Conservation (phyloP, 2,329 filamentous ascomycete genomes). For the Aspergillus aculeatinus region DNA sequence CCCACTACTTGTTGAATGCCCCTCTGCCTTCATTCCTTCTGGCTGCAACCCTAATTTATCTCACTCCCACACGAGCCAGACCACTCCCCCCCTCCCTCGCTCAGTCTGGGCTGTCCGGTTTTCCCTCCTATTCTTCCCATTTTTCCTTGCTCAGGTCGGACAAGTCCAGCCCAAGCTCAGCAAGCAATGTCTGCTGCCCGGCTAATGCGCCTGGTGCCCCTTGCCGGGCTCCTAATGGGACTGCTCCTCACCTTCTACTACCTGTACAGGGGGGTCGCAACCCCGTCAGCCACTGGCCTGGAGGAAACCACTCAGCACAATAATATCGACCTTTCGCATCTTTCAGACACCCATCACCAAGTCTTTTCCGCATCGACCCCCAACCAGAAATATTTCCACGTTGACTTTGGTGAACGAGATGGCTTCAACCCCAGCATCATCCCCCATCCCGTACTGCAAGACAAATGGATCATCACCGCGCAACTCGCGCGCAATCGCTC, state of each 20-base stretch:
- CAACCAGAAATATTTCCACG: conserved; percentile 50
- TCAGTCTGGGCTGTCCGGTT: neutral
- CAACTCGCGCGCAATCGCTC: conserved; percentile 42
- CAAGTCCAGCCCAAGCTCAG: neutral
- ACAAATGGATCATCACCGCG: conserved; percentile 55
- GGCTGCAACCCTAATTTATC: conserved; percentile 9
- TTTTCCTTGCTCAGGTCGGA: neutral
- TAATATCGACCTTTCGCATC: neutral
- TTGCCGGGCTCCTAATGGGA: neutral
- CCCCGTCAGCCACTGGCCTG: neutral
- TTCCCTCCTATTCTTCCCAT: neutral
- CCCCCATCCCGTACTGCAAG: conserved; percentile 51
- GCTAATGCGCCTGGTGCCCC: conserved; percentile 1
- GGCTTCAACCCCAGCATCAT: conserved; percentile 59
- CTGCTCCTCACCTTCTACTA: neutral
- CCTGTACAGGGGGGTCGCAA: neutral
- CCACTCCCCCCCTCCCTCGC: neutral
- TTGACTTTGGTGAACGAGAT: conserved; percentile 47
- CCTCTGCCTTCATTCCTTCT: neutral
- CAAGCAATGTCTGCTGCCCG: neutral
- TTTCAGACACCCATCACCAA: conserved; percentile 26
- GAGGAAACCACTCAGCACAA: neutral
- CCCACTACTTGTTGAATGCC: too few species aligned
- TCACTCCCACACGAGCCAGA: neutral
- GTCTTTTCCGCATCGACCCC: conserved; percentile 50